Conservation (phyloP, 371 early-diverging fungal species). For the Lichtheimia ornata region DNA sequence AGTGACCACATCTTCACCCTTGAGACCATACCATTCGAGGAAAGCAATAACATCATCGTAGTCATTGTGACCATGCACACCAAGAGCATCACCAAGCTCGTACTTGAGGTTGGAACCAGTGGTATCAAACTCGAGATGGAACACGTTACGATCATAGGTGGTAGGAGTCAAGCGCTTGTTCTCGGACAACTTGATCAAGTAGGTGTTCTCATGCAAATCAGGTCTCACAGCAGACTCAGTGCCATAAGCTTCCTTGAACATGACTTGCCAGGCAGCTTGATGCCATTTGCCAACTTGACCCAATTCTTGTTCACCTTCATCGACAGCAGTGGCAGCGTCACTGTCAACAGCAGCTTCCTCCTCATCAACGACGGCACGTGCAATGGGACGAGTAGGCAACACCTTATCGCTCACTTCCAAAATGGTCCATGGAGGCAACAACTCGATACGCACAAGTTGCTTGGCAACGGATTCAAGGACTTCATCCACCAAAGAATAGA, state of each 20-base stretch:
- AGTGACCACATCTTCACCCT: constrained; percentile 65
- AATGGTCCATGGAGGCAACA: constrained; percentile 58
- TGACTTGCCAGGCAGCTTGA: constrained; percentile 69
- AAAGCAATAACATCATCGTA: constrained; percentile 70
- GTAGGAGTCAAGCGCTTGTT: constrained; percentile 84
- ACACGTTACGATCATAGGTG: constrained; percentile 89
- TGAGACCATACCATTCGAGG: constrained; percentile 71
- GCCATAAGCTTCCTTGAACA: constrained; percentile 80
- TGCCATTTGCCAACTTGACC: constrained; percentile 57
- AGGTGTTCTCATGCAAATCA: constrained; percentile 65
- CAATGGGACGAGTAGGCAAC: constrained; percentile 35
- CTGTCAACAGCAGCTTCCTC: constrained; percentile 46
- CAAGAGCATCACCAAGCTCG: constrained; percentile 91
- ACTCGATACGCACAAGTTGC: constrained; percentile 36
- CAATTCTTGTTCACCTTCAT: constrained; percentile 38
- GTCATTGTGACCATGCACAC: constrained; percentile 91
- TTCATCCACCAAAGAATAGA: constrained; percentile 22
- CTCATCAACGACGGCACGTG: constrained; percentile 32
- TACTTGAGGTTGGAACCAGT: constrained; percentile 78
- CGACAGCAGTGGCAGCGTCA: constrained; percentile 26
- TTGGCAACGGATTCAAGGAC: constrained; percentile 31
- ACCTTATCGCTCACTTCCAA: constrained; percentile 40
- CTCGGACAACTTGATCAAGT: constrained; percentile 69
- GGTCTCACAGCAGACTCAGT: constrained; percentile 61
- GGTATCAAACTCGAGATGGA: constrained; percentile 94